Conservation (phyloP, 1,139 yeast genomes). For the Sugiyamaella grinbergsii region DNA sequence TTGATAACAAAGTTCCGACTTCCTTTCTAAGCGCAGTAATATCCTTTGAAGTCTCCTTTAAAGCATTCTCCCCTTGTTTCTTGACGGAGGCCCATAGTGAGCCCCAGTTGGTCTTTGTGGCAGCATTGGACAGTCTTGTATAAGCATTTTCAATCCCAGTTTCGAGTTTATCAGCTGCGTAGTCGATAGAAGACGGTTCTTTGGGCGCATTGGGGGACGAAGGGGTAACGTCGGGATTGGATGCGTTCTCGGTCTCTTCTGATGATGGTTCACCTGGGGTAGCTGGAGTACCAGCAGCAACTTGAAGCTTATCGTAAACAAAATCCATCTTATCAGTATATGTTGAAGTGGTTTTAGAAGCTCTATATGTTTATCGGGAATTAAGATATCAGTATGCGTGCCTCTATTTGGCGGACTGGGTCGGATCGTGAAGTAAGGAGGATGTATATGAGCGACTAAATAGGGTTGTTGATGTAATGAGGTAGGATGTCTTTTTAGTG, state of each 20-base stretch:
- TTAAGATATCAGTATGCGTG: too few relatives aligned
- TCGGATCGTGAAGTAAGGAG: too few relatives aligned
- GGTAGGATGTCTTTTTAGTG: too few relatives aligned
- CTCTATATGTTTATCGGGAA: too few relatives aligned
- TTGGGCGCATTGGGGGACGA: slow-evolving; percentile 16
- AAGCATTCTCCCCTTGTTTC: slow-evolving; percentile 46
- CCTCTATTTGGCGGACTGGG: too few relatives aligned
- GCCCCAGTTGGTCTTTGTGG: slow-evolving; percentile 38
- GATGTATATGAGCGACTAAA: too few relatives aligned
- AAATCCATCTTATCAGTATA: slow-evolving; percentile 29
- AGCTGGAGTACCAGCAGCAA: slow-evolving; percentile 19
- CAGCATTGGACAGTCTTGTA: slow-evolving; percentile 44
- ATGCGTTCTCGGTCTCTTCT: not conserved
- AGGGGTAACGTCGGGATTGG: slow-evolving; percentile 8
- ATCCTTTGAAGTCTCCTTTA: slow-evolving; percentile 45
- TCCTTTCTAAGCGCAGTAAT: slow-evolving; percentile 36
- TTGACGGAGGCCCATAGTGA: slow-evolving; percentile 46
- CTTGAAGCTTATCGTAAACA: slow-evolving; percentile 34
- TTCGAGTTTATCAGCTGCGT: slow-evolving; percentile 51
- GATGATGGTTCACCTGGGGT: slow-evolving; percentile 2
- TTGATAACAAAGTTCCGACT: slow-evolving; percentile 34
- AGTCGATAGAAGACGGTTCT: slow-evolving; percentile 32
- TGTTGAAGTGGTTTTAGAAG: too few relatives aligned
- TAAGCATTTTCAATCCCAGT: slow-evolving; percentile 57
- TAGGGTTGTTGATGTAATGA: too few relatives aligned